Evolutionary conservation across 78 protist genomes (phyloP).

Genomic region (Dictyostelium intermedium): DNA sequence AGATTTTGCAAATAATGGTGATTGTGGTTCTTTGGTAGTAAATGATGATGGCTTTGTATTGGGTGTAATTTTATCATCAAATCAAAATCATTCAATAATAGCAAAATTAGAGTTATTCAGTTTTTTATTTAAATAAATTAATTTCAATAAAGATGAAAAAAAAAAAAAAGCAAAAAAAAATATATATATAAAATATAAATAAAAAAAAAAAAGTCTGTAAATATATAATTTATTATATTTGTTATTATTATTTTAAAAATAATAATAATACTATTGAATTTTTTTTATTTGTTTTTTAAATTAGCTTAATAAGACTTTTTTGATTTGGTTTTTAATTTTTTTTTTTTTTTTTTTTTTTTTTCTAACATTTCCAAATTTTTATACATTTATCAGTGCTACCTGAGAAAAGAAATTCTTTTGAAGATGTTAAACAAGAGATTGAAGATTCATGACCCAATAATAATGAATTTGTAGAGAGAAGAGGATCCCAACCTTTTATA

Average conservation of each 20-base stretch:
- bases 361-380: slow-evolving; percentile 53
- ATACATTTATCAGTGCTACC: slow-evolving; percentile 66
- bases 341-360: neutral
- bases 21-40: neutral
- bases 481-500: slow-evolving; percentile 78
- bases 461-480: neutral
- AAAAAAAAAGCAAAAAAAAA: neutral
- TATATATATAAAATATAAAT: neutral
- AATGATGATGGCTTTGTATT: neutral
- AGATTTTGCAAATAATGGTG: neutral
- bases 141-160: neutral
- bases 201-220: neutral
- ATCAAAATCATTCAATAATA: neutral
- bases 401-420: slow-evolving; percentile 22
- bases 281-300: neutral
- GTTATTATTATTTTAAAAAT: neutral
- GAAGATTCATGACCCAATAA: slow-evolving; percentile 64
- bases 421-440: slow-evolving; percentile 36
- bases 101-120: neutral
- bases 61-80: neutral
- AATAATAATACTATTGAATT: neutral
- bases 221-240: neutral
- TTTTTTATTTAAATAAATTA: neutral
- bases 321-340: neutral
- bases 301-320: too few species aligned